phyloP scores from a whole-genome alignment of 495 filamentous ascomycete genomes.

The Friedmanniomyces endolithicus region DNA sequence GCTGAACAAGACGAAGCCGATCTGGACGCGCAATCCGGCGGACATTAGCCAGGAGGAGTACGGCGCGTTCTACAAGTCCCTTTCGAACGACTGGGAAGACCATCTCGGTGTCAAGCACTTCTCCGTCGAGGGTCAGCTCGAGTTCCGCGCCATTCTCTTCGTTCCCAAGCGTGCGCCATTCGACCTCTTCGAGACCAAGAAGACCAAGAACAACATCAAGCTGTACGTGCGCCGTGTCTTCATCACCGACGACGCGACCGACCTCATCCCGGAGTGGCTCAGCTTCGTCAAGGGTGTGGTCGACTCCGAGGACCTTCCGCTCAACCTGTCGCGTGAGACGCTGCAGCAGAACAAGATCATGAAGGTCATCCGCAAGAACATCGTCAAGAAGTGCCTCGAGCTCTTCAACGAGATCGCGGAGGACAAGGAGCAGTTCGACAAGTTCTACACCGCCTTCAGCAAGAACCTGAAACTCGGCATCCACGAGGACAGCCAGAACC shows the following conservation, averaged over 20 bases:
- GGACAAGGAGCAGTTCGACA: constrained; percentile 99
- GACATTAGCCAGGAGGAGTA: constrained; percentile 98
- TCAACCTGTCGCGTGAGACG: constrained; percentile 99
- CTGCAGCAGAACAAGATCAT: constrained; percentile 99
- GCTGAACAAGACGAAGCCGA: constrained; percentile 99
- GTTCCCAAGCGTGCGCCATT: constrained; percentile 99
- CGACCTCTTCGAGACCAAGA: constrained; percentile 99
- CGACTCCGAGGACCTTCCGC: constrained; percentile 96
- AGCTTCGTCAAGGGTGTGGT: constrained; percentile 99
- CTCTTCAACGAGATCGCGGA: constrained; percentile 97
- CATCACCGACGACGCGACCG: constrained; percentile 98
- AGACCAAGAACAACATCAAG: constrained; percentile 99
- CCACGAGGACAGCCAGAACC: constrained; percentile 99
- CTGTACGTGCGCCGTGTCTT: constrained; percentile 99
- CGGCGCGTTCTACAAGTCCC: constrained; percentile 97
- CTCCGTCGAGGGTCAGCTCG: constrained; percentile 99
- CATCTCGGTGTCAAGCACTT: constrained; percentile 99
- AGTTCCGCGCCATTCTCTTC: constrained; percentile 99
- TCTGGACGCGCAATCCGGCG: constrained; percentile 96
- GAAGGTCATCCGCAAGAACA: constrained; percentile 99
- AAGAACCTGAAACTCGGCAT: constrained; percentile 99
- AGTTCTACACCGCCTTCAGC: constrained; percentile 98
- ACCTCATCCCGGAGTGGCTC: constrained; percentile 98
- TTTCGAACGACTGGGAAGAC: constrained; percentile 99
- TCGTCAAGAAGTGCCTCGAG: constrained; percentile 99